These are phyloP conservation scores for Phaeosphaeriaceae sp. DNA, from an alignment of 2,329 filamentous ascomycete species.

Conservation along the genomic window DNA sequence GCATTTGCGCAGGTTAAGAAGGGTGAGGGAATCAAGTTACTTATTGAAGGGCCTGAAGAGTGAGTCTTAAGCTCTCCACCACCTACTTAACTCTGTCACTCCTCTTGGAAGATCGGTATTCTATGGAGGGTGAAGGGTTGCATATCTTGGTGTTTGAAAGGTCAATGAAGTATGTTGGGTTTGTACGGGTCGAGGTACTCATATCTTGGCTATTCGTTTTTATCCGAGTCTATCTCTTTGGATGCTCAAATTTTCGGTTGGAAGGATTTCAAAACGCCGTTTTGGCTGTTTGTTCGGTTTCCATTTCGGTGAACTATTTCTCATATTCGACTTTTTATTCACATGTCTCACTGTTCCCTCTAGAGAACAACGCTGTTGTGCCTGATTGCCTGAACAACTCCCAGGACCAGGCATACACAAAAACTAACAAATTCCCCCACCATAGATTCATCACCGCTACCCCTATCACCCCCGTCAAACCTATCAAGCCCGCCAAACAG, in stretches of 20 bases:
- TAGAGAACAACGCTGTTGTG: background rate
- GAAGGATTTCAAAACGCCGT: too few relatives aligned
- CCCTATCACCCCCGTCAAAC: background rate
- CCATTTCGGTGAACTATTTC: too few relatives aligned
- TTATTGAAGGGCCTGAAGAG: conserved; percentile 55
- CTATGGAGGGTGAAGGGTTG: too few relatives aligned
- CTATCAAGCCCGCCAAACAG: background rate
- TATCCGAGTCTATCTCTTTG: background rate
- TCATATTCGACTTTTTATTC: too few relatives aligned
- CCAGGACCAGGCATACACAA: background rate
- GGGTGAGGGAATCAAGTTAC: conserved; percentile 76
- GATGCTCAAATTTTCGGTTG: too few relatives aligned
- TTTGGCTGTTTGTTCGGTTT: too few relatives aligned
- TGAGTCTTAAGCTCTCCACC: conserved; percentile 1
- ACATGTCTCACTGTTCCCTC: too few relatives aligned
- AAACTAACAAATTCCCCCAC: background rate
- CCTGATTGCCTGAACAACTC: background rate
- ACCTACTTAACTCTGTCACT: background rate
- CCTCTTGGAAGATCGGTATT: background rate
- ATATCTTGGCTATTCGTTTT: too few relatives aligned
- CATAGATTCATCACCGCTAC: background rate
- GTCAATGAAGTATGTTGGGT: background rate
- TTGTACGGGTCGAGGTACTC: background rate
- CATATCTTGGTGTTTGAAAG: too few relatives aligned
- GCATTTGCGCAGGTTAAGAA: conserved; percentile 87